Evolutionary conservation across 345 rosid genomes (phyloP), one percentile per base, ranked within the genome.

Genomic region (Ailanthus altissimus): DNA sequence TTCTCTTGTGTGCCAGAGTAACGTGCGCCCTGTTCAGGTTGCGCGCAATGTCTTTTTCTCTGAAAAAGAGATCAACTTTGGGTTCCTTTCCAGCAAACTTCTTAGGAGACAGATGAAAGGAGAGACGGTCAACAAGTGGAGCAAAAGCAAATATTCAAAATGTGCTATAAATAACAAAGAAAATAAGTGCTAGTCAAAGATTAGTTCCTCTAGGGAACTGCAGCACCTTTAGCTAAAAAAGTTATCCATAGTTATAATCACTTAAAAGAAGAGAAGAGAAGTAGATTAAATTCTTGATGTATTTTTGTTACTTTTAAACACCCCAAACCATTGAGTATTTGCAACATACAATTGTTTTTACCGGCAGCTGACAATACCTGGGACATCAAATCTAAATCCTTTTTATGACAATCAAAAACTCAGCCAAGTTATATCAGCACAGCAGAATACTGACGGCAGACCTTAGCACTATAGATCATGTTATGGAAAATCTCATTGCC

Each of bases 1-100:
- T 88, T 84, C 88, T 89, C 86, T 92, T 96, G 86, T 96, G 99
- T 47, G 98, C 97, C 61, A 96, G 98, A 23, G 98, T 93, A 45
- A 92, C 86, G 67, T 93, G 99, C 79, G 94, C 92, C 76, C 78
- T 42, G 79, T 73, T 72, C 42, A 90, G 92, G 78, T 75, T 81
- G 72, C 77, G 80, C 64, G 81, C 85, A 71, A 90, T 72, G 75
- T 83, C 75, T 69, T 90, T 90, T 79, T 88, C 85, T 83, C 85
- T 74, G 62, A 92, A 85, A 78, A 91, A 90, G 68, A 81, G 86
- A 83, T 82, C 81, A 18, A 85, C 78, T 3, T 81, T 38, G 12
- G 88, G 84, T 77, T 89, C 82, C 83, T 73, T 74, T 77, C 70
- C 81, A 16, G 84, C 86, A 84, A 96, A 57, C 99, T 96, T 89